These are phyloP conservation scores for Rhododendron mucronatum DNA, from an alignment of 148 eudicot genomes.

Conservation along the genomic window DNA sequence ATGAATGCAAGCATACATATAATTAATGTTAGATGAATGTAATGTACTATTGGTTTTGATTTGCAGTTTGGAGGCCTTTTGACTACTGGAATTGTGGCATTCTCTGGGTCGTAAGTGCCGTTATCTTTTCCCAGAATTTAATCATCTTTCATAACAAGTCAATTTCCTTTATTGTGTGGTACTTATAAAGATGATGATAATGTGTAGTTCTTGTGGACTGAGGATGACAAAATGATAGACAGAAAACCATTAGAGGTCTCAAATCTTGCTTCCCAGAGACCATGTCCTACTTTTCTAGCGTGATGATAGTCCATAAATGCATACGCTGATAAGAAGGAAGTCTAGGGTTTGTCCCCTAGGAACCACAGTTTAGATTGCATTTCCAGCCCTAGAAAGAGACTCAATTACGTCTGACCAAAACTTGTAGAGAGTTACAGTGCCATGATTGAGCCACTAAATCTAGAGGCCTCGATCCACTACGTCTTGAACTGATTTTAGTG, in stretches of 20 bases:
- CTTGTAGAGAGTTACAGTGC: neutral
- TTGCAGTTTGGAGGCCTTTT: conserved; percentile 87
- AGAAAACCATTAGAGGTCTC: neutral
- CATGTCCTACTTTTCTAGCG: neutral
- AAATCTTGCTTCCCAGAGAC: neutral
- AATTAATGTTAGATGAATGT: neutral
- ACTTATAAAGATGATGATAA: no score
- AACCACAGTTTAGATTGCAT: neutral
- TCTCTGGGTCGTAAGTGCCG: conserved; percentile 89
- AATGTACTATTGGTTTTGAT: neutral
- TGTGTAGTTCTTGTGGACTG: no score
- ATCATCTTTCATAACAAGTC: neutral
- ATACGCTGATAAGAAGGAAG: neutral
- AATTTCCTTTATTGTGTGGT: neutral
- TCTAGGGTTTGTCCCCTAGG: neutral
- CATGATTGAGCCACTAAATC: neutral
- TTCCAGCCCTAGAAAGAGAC: neutral
- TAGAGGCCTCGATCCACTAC: neutral
- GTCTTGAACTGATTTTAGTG: no score
- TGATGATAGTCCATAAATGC: neutral
- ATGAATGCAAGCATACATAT: neutral
- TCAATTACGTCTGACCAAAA: no score
- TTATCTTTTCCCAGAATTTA: neutral
- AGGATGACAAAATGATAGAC: neutral
- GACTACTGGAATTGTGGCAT: conserved; percentile 72